A percentile compares a stretch with the other conserved stretches of the same genome.
phyloP scores from a whole-genome alignment of 177 flowering plant species.

The Telopea speciosissima region DNA sequence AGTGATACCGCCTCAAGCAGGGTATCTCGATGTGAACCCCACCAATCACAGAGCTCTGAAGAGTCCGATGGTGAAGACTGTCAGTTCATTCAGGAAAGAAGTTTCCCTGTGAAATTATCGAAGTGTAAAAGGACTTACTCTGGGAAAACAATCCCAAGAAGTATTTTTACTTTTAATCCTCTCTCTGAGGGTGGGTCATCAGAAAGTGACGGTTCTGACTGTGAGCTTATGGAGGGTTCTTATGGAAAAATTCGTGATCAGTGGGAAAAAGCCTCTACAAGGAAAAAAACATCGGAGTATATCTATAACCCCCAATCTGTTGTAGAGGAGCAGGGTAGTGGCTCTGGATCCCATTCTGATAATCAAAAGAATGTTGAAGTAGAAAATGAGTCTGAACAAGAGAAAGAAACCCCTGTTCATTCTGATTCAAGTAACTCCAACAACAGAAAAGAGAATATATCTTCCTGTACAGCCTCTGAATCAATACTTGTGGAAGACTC shows the following conservation, averaged over 20 bases:
- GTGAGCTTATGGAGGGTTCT: conserved; percentile 63
- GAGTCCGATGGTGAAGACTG: conserved; percentile 28
- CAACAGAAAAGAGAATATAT: conserved; percentile 7
- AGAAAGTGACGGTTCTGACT: conserved; percentile 63
- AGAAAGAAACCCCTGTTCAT: conserved; percentile 17
- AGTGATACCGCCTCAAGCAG: conserved; percentile 37
- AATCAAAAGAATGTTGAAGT: conserved; percentile 16
- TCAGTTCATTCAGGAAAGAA: conserved; percentile 21
- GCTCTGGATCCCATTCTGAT: conserved; percentile 27
- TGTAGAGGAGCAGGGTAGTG: conserved; percentile 26
- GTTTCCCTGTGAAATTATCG: conserved; percentile 29
- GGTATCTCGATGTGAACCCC: conserved; percentile 14
- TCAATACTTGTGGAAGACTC: conserved; percentile 3
- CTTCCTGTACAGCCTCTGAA: conserved; percentile 2
- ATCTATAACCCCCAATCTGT: neutral
- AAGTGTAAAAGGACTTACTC: conserved; percentile 30
- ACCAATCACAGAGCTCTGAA: conserved; percentile 12
- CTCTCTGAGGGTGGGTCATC: conserved; percentile 39
- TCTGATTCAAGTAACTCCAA: conserved; percentile 23
- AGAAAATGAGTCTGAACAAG: conserved; percentile 13
- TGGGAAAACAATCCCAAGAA: conserved; percentile 27
- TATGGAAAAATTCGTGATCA: conserved; percentile 47
- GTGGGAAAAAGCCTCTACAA: conserved; percentile 67
- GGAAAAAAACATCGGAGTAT: conserved; percentile 25
- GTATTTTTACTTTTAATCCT: conserved; percentile 31